Evolutionary conservation across 345 rosid genomes (phyloP).

Genomic region (Syzygium aromaticum): DNA sequence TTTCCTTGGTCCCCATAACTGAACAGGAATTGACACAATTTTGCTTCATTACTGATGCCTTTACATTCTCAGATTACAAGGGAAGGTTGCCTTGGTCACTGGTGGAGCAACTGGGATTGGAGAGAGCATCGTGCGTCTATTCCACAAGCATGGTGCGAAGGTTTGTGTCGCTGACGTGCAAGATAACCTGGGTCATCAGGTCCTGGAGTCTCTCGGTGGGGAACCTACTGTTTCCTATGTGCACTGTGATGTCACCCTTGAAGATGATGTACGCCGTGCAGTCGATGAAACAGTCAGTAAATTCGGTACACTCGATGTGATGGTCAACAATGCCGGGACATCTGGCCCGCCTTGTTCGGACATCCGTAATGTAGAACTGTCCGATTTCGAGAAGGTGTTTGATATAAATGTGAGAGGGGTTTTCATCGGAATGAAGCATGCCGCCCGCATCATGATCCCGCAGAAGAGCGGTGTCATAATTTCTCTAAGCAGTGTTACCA

Average conservation of each 20-base stretch:
- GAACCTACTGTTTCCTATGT: constrained; percentile 31
- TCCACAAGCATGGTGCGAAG: constrained; percentile 74
- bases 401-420: constrained; percentile 77
- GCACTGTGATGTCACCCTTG: constrained; percentile 65
- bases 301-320: constrained; percentile 60
- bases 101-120: constrained; percentile 94
- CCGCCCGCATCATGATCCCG: constrained; percentile 79
- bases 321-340: constrained; percentile 79
- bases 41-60: not conserved
- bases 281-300: constrained; percentile 44
- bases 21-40: not conserved
- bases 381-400: constrained; percentile 53
- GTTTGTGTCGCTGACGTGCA: constrained; percentile 69
- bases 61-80: constrained; percentile 36
- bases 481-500: constrained; percentile 48
- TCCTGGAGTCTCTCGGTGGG: constrained; percentile 39
- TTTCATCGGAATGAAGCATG: constrained; percentile 86
- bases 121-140: constrained; percentile 64
- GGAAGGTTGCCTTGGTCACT: constrained; percentile 73
- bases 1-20: not conserved
- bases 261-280: constrained; percentile 56
- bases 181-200: constrained; percentile 41
- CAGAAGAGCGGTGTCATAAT: constrained; percentile 50
- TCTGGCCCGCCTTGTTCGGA: constrained; percentile 58
- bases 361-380: constrained; percentile 41